Base-by-base conservation (phyloP, 2,329 filamentous ascomycete species). In the Cordyceps fumosorosea region DNA sequence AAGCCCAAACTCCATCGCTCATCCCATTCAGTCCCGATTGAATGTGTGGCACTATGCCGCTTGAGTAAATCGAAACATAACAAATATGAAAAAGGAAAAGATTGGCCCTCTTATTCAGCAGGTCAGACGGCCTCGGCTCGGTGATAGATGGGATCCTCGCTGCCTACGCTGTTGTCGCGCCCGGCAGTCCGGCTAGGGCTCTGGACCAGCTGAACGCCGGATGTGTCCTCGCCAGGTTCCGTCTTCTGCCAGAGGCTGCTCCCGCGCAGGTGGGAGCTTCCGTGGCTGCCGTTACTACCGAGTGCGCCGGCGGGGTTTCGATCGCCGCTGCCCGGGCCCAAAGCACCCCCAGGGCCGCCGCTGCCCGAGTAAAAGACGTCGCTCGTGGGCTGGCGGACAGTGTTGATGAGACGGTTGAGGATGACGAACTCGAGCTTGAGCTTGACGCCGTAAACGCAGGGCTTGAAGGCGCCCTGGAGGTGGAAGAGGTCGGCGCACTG, bases 341-440 rank as follows among this genome's bases (percentile, higher is more conserved):
- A 6, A 10, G 18, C 18, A 3, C 32, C 47, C 4, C 44, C 52
- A 12, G 12, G 24, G 20, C 52, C 52, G 24, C 16, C 45, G 29
- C 60, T 45, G 26, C 51, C 60, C 24, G 53, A 56, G 47, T 51
- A 52, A 20, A 62, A 62, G 26, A 56, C 50, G 12, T 56, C 61
- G 48, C 54, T 63, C 11, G 37, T 47, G 11, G 51, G 40, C 34
- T 57, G 63, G 29, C 62, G 63, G 51, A 67, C 57, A 18, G 69
- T 71, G 40, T 73, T 69, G 5, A 76, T 72, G 2, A 77, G 67
- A 11, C 72, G 72, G 62, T 76, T 77, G 32, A 77, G 71, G 8
- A 77, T 76, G 34, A 71, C 72, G 58, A 76, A 76, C 37, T 77
- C 75, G 8, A 76, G 66, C 65, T 77, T 77, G 59, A 77, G 69